Base-by-base conservation (phyloP, 2,329 filamentous ascomycete genomes). In the Cyphellophora europaea region DNA sequence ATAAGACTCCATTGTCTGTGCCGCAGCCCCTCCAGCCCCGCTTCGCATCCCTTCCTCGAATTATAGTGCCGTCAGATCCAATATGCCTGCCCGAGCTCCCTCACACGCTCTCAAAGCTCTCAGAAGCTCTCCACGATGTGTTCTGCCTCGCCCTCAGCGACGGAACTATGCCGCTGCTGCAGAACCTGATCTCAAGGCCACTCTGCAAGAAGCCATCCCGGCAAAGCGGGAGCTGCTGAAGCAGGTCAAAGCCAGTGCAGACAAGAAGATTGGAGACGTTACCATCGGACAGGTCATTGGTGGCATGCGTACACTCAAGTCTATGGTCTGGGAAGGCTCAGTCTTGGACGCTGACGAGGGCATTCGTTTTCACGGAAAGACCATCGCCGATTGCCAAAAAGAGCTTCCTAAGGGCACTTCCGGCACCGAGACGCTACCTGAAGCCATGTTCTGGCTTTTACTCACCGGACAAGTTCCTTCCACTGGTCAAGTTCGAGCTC, bases 381-480 rank as follows among this genome's bases (percentile, higher is more conserved):
- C 88, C 45, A 98, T 98, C 71, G 93, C 93, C 66, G 89, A 98
- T 57, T 98, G 91, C 69, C 91, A 96, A 58, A 76, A 79, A 49
- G 81, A 87, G 60, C 77, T 96, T 11, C 88, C 91, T 57, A 96
- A 95, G 71, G 91, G 89, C 49, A 86, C 74, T 40, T 77, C 82
- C 3, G 86, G 89, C 52, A 93, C 86, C 5, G 89, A 96, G 66
- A 98, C 96, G 91, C 75, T 96, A 10, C 91, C 91, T 31, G 91
- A 98, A 65, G 79, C 89, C 61, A 98, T 98, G 91, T 98, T 98
- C 73, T 98, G 91, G 91, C 77, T 96, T 27, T 77, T 98, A 33
- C 71, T 98, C 50, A 98, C 91, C 6, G 91, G 91, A 40, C 74
- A 93, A 62, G 83, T 96, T 14, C 91, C 91, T 15, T 84, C 82